Evolutionary conservation across 768 basidiomycete species (phyloP).

Genomic region (Erythrobasidium yunnanense): DNA sequence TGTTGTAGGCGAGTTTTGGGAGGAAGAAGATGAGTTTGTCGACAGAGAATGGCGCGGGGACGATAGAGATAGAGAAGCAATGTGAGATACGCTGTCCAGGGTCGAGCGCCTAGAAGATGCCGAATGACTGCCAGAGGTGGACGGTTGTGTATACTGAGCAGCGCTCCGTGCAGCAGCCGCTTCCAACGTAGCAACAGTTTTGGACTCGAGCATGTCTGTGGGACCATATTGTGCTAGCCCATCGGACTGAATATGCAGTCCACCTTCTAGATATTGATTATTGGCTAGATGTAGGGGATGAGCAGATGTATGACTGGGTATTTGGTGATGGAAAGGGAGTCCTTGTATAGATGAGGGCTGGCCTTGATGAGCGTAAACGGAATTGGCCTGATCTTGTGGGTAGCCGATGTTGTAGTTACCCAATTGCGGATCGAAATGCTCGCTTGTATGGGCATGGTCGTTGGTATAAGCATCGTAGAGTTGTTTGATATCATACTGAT

Average conservation of each 20-base stretch:
- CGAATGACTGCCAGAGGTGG: too few species aligned
- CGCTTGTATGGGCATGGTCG: too few species aligned
- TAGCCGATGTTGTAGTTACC: too few species aligned
- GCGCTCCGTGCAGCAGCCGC: not conserved
- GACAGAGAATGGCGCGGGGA: conserved; percentile 14
- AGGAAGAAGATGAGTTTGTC: conserved; percentile 10
- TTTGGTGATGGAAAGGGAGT: not conserved
- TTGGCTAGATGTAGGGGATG: not conserved
- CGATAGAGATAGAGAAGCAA: not conserved
- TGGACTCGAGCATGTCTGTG: not conserved
- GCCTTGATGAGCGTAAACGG: not conserved
- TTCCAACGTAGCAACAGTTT: not conserved
- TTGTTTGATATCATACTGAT: too few species aligned
- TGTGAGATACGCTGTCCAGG: conserved; percentile 5
- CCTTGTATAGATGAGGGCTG: not conserved
- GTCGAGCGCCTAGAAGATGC: not conserved
- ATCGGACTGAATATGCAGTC: too few species aligned
- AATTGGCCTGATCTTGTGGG: not conserved
- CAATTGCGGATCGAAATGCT: too few species aligned
- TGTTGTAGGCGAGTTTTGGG: conserved; percentile 14
- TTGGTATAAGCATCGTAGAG: too few species aligned
- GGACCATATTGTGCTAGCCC: not conserved
- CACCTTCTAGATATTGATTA: too few species aligned
- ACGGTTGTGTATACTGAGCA: too few species aligned
- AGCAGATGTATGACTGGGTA: not conserved